Evolutionary conservation across 1,284 basidiomycete species (phyloP), one percentile per base, ranked within the genome.

Genomic region (Chondrostereum purpureum): DNA sequence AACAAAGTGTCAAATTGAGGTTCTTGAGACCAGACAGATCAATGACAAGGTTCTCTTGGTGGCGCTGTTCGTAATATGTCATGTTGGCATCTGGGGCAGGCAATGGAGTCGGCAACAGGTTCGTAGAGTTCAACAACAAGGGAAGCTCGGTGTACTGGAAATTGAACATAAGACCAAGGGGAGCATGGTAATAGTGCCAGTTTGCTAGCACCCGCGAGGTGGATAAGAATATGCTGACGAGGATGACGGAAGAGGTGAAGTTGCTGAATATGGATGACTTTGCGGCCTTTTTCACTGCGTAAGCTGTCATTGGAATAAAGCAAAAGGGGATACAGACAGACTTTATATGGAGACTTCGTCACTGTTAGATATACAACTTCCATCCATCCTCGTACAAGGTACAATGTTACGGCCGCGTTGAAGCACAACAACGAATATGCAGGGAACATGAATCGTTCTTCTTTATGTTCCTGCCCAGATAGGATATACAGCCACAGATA

Each of bases 401-500:
- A 94, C 19, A 96, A 55, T 23, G 83, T 72, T 19, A 94, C 83
- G 2, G 92, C 92, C 1, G 92, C 95, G 62, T 98, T 98, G 68
- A 99, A 90, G 61, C 90, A 92, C 43, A 99, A 67, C 37, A 98
- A 67, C 0, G 92, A 86, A 65, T 97, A 99, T 1, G 82, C 85
- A 1, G 96, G 95, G 65, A 85, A 99, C 83, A 99, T 88, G 70
- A 99, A 99, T 18, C 96, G 76, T 62, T 99, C 96, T 65, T 99
- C 96, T 68, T 99, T 99, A 69, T 99, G 96, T 4, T 86, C 67
- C 66, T 99, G 96, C 1, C 72, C 51, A 5, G 79, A 83, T 51
- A 99, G 68, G 52, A 96, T 81, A 2, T 63, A 75, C 39, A 88
- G 59, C 94, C 96, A 99, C 20, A 97, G 55, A 67, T 99, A 98